Conservation (phyloP, 2,329 filamentous ascomycete species). For the Colletotrichum limetticola region DNA sequence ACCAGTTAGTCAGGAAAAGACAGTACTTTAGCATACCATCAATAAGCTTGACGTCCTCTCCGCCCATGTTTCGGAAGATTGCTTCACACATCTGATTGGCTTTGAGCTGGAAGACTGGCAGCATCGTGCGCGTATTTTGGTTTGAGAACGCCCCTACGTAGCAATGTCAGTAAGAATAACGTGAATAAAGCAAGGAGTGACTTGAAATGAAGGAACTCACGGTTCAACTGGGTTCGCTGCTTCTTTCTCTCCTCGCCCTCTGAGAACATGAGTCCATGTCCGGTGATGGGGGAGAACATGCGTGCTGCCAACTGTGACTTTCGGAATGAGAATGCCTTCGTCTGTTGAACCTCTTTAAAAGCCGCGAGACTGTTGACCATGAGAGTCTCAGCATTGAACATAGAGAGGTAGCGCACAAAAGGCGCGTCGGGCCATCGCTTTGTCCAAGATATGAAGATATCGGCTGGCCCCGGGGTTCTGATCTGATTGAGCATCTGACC, state of each 20-base stretch:
- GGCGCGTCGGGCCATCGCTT: conserved; percentile 45
- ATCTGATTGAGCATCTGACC: conserved; percentile 51
- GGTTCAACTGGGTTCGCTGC: conserved; percentile 46
- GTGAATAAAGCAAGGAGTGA: not conserved
- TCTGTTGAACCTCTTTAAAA: conserved; percentile 50
- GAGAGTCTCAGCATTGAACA: conserved; percentile 49
- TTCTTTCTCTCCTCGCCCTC: conserved; percentile 48
- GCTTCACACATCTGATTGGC: conserved; percentile 41
- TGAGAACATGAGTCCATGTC: conserved; percentile 48
- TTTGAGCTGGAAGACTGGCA: conserved; percentile 49
- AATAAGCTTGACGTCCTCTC: conserved; percentile 37
- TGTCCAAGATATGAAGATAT: conserved; percentile 45
- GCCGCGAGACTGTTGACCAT: conserved; percentile 49
- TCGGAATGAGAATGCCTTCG: conserved; percentile 50
- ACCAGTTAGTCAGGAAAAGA: not conserved
- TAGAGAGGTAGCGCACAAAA: conserved; percentile 50
- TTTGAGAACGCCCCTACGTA: conserved; percentile 46
- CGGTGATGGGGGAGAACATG: conserved; percentile 48
- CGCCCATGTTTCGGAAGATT: conserved; percentile 43
- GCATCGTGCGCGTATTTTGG: conserved; percentile 48
- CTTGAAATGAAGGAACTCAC: conserved; percentile 20
- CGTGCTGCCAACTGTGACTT: conserved; percentile 48
- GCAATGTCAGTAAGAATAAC: not conserved
- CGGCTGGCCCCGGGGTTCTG: conserved; percentile 40
- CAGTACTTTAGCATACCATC: conserved; percentile 38